A percentile compares a stretch with the other conserved stretches of the same genome.
phyloP scores from a whole-genome alignment of 257 asterid genomes.

The Scutellaria baicalensis region DNA sequence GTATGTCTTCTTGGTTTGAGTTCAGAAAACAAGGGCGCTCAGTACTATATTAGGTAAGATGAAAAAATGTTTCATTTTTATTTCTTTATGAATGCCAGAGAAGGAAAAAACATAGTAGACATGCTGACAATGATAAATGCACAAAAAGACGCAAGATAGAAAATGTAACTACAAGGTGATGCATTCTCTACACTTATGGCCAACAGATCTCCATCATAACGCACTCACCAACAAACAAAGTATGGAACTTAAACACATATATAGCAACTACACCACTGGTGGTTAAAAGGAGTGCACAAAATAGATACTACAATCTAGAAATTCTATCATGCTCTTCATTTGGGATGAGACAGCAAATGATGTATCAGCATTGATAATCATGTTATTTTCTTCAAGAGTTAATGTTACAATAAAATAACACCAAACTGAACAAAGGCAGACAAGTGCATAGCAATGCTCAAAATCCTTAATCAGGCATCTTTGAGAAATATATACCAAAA shows the following conservation, averaged over 20 bases:
- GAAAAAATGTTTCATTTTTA: neutral
- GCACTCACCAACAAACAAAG: neutral
- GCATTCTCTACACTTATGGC: neutral
- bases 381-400: neutral
- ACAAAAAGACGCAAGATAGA: neutral
- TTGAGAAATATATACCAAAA: neutral
- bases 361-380: neutral
- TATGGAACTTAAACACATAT: neutral
- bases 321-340: neutral
- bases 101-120: neutral
- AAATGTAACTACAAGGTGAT: neutral
- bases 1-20: neutral
- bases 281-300: neutral
- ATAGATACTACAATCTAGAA: neutral
- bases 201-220: neutral
- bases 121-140: neutral
- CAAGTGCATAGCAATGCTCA: neutral
- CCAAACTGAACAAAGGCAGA: neutral
- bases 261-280: slow-evolving; percentile 3
- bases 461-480: neutral
- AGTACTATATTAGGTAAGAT: neutral
- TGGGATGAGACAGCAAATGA: neutral
- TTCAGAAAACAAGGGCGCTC: neutral
- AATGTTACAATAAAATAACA: neutral
- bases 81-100: neutral